These are phyloP conservation scores for Graphilbum sp. DNA, from an alignment of 2,329 filamentous ascomycete genomes.

Conservation along the genomic window DNA sequence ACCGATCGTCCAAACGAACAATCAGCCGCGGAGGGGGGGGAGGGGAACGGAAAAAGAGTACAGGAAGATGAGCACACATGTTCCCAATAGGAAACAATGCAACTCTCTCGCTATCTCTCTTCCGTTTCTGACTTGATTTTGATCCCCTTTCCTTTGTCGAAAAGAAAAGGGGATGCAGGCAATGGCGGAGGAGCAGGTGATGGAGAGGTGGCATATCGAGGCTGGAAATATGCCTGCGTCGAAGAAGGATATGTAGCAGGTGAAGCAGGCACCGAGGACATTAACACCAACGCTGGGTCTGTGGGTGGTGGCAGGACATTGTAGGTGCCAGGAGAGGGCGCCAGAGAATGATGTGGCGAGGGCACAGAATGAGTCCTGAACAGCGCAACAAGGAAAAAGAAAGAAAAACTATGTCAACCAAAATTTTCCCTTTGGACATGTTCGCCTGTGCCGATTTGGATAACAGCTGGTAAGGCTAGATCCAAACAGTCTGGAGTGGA, in stretches of 20 bases:
- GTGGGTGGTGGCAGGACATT: slow-evolving; percentile 24
- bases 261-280: slow-evolving; percentile 14
- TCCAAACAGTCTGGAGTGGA: slow-evolving; percentile 46
- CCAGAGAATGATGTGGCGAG: slow-evolving; percentile 5
- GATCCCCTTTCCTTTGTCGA: slow-evolving; percentile 20
- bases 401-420: slow-evolving; percentile 34
- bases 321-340: slow-evolving; percentile 14
- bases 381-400: slow-evolving; percentile 18
- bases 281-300: slow-evolving; percentile 18
- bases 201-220: slow-evolving; percentile 21
- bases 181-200: slow-evolving; percentile 18
- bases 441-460: slow-evolving; percentile 4
- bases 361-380: slow-evolving; percentile 6
- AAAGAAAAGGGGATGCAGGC: slow-evolving; percentile 1
- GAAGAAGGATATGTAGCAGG: slow-evolving; percentile 25
- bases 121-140: slow-evolving; percentile 9
- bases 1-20: background rate
- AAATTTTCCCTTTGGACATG: slow-evolving; percentile 20
- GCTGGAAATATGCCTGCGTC: slow-evolving; percentile 15
- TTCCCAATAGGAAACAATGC: background rate
- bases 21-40: too few relatives aligned
- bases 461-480: slow-evolving; percentile 23
- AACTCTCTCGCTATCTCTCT: background rate
- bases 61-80: too few relatives aligned
- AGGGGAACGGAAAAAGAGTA: too few relatives aligned